These are phyloP conservation scores for Trichosanthes truncata DNA, from an alignment of 306 rosid species.

Conservation along the genomic window DNA sequence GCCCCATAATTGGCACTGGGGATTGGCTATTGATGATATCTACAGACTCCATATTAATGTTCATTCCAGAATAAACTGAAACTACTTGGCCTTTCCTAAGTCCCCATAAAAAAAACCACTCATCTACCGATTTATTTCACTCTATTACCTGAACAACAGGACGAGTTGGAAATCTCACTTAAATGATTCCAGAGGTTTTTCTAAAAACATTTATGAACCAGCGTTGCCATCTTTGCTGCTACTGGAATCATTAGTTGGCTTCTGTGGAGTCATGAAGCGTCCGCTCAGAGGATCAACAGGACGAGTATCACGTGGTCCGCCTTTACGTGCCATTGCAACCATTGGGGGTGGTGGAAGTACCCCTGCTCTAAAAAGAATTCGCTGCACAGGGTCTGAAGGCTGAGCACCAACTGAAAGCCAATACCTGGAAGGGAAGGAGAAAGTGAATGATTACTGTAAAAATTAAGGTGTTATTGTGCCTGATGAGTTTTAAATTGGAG, in stretches of 20 bases:
- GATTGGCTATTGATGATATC: neutral
- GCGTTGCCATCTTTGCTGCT: neutral
- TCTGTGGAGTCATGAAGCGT: slow-evolving; percentile 32
- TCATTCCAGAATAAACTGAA: neutral
- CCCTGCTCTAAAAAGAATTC: slow-evolving; percentile 76
- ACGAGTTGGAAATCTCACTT: neutral
- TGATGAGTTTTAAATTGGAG: neutral
- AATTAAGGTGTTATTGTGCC: no score
- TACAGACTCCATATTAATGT: neutral
- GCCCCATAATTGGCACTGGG: neutral
- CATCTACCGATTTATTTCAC: neutral
- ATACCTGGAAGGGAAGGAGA: slow-evolving; percentile 33
- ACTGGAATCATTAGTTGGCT: slow-evolving; percentile 5
- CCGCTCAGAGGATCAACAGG: slow-evolving; percentile 63
- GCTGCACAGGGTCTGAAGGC: slow-evolving; percentile 83
- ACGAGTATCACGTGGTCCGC: slow-evolving; percentile 60
- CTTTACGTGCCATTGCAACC: slow-evolving; percentile 81
- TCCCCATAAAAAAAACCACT: neutral
- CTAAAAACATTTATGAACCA: neutral
- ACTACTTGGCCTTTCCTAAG: neutral
- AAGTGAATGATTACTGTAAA: neutral
- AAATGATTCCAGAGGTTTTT: neutral
- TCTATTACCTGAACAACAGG: neutral
- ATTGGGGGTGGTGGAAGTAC: slow-evolving; percentile 79
- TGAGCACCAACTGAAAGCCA: slow-evolving; percentile 98